A percentile compares a stretch with the other conserved stretches of the same genome.
These are phyloP conservation scores for Plectosphaerella sp. DNA, from an alignment of 2,329 filamentous ascomycete species.

Conservation along the genomic window DNA sequence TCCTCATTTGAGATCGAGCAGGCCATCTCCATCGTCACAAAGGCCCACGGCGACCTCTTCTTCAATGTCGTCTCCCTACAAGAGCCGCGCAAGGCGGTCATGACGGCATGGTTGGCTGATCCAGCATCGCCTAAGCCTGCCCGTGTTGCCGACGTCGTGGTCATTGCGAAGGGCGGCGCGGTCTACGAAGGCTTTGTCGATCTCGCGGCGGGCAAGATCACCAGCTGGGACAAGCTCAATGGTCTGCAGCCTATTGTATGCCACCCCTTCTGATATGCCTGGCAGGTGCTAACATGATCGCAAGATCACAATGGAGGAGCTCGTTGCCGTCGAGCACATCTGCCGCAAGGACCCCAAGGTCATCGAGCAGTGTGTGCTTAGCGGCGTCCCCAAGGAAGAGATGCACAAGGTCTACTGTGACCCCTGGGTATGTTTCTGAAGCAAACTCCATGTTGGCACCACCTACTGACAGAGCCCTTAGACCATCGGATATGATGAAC, in stretches of 20 bases:
- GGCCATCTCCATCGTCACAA: constrained; percentile 63
- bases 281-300: neutral
- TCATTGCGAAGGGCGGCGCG: constrained; percentile 72
- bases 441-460: no score
- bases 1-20: constrained; percentile 67
- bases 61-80: constrained; percentile 85
- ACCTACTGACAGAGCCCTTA: no score
- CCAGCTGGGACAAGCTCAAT: constrained; percentile 70
- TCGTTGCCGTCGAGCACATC: constrained; percentile 73
- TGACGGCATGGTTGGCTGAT: constrained; percentile 72
- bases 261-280: neutral
- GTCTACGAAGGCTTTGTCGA: constrained; percentile 82
- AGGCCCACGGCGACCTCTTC: constrained; percentile 63
- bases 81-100: constrained; percentile 81
- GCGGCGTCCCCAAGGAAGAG: constrained; percentile 74
- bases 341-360: constrained; percentile 76
- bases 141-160: constrained; percentile 77
- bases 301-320: constrained; percentile 86
- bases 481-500: constrained; percentile 89
- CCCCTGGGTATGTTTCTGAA: constrained; percentile 54
- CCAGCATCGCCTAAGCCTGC: constrained; percentile 58
- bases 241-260: constrained; percentile 76
- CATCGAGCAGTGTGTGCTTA: constrained; percentile 82
- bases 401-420: constrained; percentile 98
- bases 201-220: constrained; percentile 59